Percentiles rank a stretch among this genome's conserved stretches.
Conservation (phyloP, 2,329 filamentous ascomycete genomes). For the Aspergillus melleus region DNA sequence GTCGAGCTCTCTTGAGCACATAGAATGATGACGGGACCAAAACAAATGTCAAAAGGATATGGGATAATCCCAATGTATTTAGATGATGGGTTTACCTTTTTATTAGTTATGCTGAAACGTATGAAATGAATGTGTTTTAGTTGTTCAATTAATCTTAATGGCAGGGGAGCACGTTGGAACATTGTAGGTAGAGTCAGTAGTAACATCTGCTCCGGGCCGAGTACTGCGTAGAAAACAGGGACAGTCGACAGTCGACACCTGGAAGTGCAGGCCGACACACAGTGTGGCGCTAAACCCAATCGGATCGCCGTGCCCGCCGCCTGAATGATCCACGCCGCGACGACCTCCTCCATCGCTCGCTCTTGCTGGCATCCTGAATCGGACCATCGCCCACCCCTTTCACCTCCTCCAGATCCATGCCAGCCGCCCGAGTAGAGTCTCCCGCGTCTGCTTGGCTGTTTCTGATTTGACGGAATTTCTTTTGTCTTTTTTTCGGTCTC, state of each 20-base stretch:
- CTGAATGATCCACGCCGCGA: conserved; percentile 4
- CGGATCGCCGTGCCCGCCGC: conserved; percentile 1
- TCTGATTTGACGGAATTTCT: conserved; percentile 4
- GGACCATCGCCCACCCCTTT: conserved; percentile 10
- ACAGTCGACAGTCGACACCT: background rate
- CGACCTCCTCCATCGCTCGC: conserved; percentile 9
- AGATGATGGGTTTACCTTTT: conserved; percentile 13
- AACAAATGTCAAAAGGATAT: conserved; percentile 9
- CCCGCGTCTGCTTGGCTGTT: conserved; percentile 14
- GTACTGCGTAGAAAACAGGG: no score
- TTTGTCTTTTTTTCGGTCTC: conserved; percentile 1
- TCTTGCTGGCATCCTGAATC: conserved; percentile 12
- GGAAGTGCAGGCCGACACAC: background rate
- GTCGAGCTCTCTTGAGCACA: conserved; percentile 15
- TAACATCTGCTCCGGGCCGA: no score
- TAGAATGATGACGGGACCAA: conserved; percentile 26
- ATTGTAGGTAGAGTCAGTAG: no score
- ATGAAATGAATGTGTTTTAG: conserved; percentile 14
- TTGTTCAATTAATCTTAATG: background rate
- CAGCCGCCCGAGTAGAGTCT: conserved; percentile 10
- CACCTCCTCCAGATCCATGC: conserved; percentile 5
- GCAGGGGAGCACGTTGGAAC: no score
- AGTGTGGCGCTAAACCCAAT: conserved; percentile 15
- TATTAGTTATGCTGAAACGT: conserved; percentile 5
- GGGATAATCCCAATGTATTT: conserved; percentile 22